Conservation (phyloP, 1,284 basidiomycete genomes). For the Neolentinus lepideus region DNA sequence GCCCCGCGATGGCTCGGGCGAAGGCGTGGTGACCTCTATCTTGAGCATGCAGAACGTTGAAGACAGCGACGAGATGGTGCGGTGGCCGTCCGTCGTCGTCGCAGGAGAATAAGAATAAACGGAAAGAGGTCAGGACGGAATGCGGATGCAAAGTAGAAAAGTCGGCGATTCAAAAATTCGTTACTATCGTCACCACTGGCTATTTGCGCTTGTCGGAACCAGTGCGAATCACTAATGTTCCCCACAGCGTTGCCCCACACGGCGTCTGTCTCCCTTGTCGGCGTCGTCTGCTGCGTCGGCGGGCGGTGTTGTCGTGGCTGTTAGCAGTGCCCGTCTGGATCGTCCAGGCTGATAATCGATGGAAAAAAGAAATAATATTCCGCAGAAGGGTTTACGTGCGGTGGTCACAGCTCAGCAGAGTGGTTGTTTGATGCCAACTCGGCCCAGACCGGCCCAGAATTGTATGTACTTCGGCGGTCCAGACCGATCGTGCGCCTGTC, state of each 20-base stretch:
- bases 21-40: slow-evolving; percentile 29
- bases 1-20: slow-evolving; percentile 24
- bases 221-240: background rate
- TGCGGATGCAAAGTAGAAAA: background rate
- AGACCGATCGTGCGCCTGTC: background rate
- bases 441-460: background rate
- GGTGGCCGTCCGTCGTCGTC: background rate
- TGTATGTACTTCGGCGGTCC: background rate
- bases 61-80: slow-evolving; percentile 4
- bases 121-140: background rate
- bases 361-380: background rate
- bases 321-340: background rate
- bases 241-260: background rate
- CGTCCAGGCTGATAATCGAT: background rate
- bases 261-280: background rate
- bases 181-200: background rate
- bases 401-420: background rate
- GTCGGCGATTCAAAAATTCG: slow-evolving; percentile 2
- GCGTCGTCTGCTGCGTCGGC: background rate
- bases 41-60: slow-evolving; percentile 28
- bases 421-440: background rate
- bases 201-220: background rate
- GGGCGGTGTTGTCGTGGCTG: background rate
- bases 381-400: background rate
- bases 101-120: background rate